Evolutionary conservation across 768 basidiomycete genomes (phyloP).

Genomic region (Auricularia sp.): DNA sequence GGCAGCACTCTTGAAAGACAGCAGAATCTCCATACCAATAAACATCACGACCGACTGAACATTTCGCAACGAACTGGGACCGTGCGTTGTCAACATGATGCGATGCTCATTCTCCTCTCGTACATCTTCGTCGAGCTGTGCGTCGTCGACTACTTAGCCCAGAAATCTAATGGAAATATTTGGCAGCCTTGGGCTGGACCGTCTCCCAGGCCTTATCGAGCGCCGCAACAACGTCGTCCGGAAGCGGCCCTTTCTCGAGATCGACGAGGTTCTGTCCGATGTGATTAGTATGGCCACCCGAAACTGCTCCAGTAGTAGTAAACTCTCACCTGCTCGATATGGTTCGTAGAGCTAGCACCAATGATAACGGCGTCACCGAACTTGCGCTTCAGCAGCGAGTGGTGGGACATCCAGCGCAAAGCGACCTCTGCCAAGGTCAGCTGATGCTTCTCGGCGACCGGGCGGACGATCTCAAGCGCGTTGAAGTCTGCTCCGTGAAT

Average conservation of each 20-base stretch:
- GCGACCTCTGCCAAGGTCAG: constrained; percentile 31
- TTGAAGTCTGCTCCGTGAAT: constrained; percentile 30
- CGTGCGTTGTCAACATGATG: too few species aligned
- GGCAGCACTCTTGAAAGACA: too few species aligned
- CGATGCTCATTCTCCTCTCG: too few species aligned
- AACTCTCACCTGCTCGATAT: constrained; percentile 39
- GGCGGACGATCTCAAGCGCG: constrained; percentile 35
- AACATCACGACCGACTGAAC: too few species aligned
- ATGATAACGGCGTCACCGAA: constrained; percentile 46
- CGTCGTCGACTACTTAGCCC: too few species aligned
- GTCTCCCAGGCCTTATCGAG: constrained; percentile 43
- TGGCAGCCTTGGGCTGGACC: constrained; percentile 32
- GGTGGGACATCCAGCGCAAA: constrained; percentile 40
- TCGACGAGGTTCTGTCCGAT: constrained; percentile 35
- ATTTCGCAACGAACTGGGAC: too few species aligned
- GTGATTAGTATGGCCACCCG: too few species aligned
- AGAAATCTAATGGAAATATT: constrained; percentile 25
- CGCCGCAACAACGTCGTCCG: constrained; percentile 41
- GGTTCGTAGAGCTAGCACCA: constrained; percentile 48
- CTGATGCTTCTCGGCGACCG: constrained; percentile 28
- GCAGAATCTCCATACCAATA: too few species aligned
- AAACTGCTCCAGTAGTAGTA: too few species aligned
- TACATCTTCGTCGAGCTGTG: too few species aligned
- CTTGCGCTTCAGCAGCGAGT: constrained; percentile 37
- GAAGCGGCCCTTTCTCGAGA: constrained; percentile 49